Base-by-base conservation (phyloP, 768 basidiomycete species). In the Termitomyces sp. region DNA sequence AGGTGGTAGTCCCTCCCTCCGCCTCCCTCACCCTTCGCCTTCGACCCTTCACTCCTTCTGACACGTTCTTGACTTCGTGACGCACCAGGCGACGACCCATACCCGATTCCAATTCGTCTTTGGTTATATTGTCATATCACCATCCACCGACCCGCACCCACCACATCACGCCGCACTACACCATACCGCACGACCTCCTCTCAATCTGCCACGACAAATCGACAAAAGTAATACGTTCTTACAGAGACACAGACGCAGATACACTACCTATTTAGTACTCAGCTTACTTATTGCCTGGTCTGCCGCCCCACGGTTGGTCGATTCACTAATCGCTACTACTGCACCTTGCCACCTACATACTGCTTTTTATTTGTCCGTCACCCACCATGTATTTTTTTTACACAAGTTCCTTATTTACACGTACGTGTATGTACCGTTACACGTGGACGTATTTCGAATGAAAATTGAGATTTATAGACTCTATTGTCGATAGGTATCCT, bases 1-100 rank as follows among this genome's bases (percentile, higher is more conserved):
- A 78, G 85, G 40, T 91, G 85, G 85, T 75, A 50, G 49, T 25
- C 35, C 11, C 16, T 25, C 34, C 34, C 8, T 35, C 32, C 16
- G 5, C 21, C 16, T 7, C 5, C 0, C 34, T 19, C 23, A 29
- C 7, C 29, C 29, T 29, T 29, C 29, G n/a, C n/a, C n/a, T n/a
- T 27, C 5, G 19, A 17, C 2, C 47, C 9, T 49, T 19, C 23
- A 1, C 25, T 12, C n/a, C 11, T 17, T n/a, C 16, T n/a, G 16
- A 3, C 17, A 38, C 10, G 16, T 29, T 12, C n/a, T 11, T n/a
- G 27, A 29, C 37, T 38, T 51, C 25, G 25, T 37, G 40, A n/a
- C n/a, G n/a, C 37, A 29, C n/a, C 37, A 17, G 25, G 37, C 50
- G 37, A 27, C 5, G 6, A 29, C 25, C 11, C 37, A 51, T 51